These are phyloP conservation scores for Diplocarpon mali DNA, from an alignment of 2,329 filamentous ascomycete genomes.

Conservation along the genomic window DNA sequence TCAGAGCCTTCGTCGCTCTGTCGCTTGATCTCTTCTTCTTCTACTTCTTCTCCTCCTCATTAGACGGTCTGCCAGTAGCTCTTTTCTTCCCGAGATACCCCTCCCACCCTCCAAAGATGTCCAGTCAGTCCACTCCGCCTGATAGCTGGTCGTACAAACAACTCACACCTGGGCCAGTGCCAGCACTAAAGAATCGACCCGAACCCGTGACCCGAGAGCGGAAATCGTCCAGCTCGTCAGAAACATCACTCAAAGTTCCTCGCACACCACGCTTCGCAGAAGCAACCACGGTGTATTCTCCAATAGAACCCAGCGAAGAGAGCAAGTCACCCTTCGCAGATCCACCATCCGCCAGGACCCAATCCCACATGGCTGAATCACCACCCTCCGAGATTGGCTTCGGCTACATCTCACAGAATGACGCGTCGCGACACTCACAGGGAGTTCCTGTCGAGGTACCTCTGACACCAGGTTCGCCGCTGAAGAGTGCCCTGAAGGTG, in stretches of 20 bases:
- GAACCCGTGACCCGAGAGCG: slow-evolving; percentile 19
- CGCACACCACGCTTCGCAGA: slow-evolving; percentile 72
- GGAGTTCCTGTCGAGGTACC: slow-evolving; percentile 41
- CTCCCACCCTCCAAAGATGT: slow-evolving; percentile 16
- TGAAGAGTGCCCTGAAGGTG: slow-evolving; percentile 84
- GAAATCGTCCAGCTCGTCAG: slow-evolving; percentile 34
- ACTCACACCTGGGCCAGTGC: slow-evolving; percentile 15
- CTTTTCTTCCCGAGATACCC: slow-evolving; percentile 7
- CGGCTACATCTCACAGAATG: slow-evolving; percentile 65
- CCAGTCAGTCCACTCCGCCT: slow-evolving; percentile 17
- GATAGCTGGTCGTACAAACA: slow-evolving; percentile 13
- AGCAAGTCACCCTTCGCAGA: slow-evolving; percentile 46
- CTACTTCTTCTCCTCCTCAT: slow-evolving; percentile 5
- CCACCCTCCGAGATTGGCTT: slow-evolving; percentile 85
- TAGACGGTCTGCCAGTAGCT: slow-evolving; percentile 8
- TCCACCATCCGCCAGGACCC: slow-evolving; percentile 36
- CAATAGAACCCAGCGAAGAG: slow-evolving; percentile 45
- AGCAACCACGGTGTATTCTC: slow-evolving; percentile 69
- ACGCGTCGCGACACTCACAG: slow-evolving; percentile 38
- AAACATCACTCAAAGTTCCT: slow-evolving; percentile 45
- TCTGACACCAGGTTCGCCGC: slow-evolving; percentile 62
- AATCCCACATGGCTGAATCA: slow-evolving; percentile 46
- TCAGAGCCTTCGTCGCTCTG: slow-evolving; percentile 7
- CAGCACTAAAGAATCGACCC: slow-evolving; percentile 23
- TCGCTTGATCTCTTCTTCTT: slow-evolving; percentile 14